Base-by-base conservation (phyloP, 2,329 filamentous ascomycete species). In the Macrophomina tecta region DNA sequence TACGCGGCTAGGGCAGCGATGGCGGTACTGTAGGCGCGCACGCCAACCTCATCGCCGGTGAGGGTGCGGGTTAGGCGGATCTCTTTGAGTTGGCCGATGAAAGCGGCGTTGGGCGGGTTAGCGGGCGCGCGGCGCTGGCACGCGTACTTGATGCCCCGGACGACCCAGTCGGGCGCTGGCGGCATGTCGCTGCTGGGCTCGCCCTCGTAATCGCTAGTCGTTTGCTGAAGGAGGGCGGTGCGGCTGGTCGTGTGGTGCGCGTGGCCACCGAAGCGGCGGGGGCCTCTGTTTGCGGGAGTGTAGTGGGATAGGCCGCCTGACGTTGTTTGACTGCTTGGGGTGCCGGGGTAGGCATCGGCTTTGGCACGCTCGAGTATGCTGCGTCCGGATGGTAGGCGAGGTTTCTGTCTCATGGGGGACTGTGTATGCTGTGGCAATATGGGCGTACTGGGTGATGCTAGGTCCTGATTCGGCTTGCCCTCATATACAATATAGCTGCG, bases 1-100 rank as follows among this genome's bases (percentile, higher is more conserved):
- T 97, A 97, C 0, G 94, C 92, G 3, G 92, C 88, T 18, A 99
- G 78, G 0, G 91, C 82, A 5, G 95, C 93, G 70, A 98, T 97
- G 12, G 91, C 89, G 1, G 91, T 93, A 36, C 91, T 94, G 75
- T 98, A 98, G 0, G 94, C 93, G 58, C 93, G 87, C 0, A 94
- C 88, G 2, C 92, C 93, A 67, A 96, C 88, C 55, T 91, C 85
- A 72, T 97, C 93, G 8, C 88, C 87, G 0, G 86, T 89, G 1
- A 97, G 82, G 16, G 87, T 84, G 28, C 94, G 87, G 2, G 90
- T 85, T 2, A 86, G 87, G 53, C 90, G 87, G 70, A 98, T 92
- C 68, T 90, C 89, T 71, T 89, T 86, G 5, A 99, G 84, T 68
- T 91, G 84, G 0, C 85, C 79, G 49, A 97, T 87, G 75, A 99